Evolutionary conservation across 164 flowering plant species (phyloP), one percentile per base, ranked within the genome.

Genomic region (Sextonia rubra): DNA sequence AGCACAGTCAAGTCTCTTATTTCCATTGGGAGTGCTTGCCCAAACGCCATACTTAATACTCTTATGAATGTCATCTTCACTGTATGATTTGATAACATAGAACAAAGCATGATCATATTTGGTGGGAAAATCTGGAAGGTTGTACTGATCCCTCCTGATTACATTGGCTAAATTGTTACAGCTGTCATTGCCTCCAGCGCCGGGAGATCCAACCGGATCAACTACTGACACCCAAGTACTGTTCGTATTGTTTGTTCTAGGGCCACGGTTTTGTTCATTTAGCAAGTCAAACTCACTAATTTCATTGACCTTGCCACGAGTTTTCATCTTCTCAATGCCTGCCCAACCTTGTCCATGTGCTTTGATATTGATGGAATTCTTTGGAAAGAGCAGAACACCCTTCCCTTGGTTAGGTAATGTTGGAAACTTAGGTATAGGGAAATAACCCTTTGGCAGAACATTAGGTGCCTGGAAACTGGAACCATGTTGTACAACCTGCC

Each of bases 11-110:
- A 91, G 87, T 80, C 84, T 87, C 79, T 82, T 88, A 72, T 91
- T 91, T 22, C 97, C 97, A 77, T 86, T 85, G 3, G 91, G 89
- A n/a, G 97, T 91, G 74, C 90, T 87, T 12, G 97, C 86, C 97
- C 97, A 91, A 47, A 91, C 97, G 79, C 80, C 85, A 60, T 90
- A 90, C 76, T 91, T 91, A 71, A 91, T 86, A 79, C 94, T 90
- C 76, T 91, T 91, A 75, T 88, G 97, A 62, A 91, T 76, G 68
- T 91, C 93, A 81, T 91, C 94, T 72, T 90, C 94, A 71, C 97
- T 91, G 73, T 88, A 91, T 20, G 97, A 91, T 77, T 91, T 90
- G 47, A 91, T 91, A 4, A 91, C 89, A 85, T 85, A 91, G 80
- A 90, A 91, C 69, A 75, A 60, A 1, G 94, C 94, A 52, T 84